phyloP scores from a whole-genome alignment of 441 rosid genomes.

The Breynia disticha region DNA sequence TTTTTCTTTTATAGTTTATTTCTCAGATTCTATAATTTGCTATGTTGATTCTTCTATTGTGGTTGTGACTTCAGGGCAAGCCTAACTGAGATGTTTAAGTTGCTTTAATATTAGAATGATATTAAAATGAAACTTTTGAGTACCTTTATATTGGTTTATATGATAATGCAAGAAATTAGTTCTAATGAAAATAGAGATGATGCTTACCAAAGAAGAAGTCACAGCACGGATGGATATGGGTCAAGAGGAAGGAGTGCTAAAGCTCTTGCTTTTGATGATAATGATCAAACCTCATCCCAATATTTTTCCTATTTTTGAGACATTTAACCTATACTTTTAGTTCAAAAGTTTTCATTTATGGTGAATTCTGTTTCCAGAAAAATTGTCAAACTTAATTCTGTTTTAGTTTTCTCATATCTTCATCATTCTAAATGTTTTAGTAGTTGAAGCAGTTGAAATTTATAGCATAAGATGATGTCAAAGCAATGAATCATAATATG shows the following conservation, averaged over 20 bases:
- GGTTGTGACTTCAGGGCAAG: no score
- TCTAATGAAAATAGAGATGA: conserved; percentile 69
- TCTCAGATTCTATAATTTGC: not conserved
- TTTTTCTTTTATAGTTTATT: no score
- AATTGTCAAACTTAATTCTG: no score
- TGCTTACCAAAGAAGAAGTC: conserved; percentile 52
- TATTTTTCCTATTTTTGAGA: conserved; percentile 20
- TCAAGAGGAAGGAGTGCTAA: conserved; percentile 38
- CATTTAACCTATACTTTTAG: not conserved
- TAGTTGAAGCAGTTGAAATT: not conserved
- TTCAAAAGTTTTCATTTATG: no score
- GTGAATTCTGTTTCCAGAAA: no score
- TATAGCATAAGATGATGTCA: not conserved
- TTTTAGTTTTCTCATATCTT: not conserved
- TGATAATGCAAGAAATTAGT: no score
- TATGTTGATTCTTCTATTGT: no score
- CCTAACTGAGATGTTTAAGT: no score
- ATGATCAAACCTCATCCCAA: conserved; percentile 64
- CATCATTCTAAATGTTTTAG: not conserved
- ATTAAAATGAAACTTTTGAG: no score
- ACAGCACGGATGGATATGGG: conserved; percentile 33
- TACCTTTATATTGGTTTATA: no score
- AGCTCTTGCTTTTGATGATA: conserved; percentile 36
- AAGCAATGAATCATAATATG: not conserved
- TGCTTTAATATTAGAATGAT: no score